Evolutionary conservation across 139 green algal genomes (phyloP), one percentile per base, ranked within the genome.

Genomic region (Chlorella sp.): DNA sequence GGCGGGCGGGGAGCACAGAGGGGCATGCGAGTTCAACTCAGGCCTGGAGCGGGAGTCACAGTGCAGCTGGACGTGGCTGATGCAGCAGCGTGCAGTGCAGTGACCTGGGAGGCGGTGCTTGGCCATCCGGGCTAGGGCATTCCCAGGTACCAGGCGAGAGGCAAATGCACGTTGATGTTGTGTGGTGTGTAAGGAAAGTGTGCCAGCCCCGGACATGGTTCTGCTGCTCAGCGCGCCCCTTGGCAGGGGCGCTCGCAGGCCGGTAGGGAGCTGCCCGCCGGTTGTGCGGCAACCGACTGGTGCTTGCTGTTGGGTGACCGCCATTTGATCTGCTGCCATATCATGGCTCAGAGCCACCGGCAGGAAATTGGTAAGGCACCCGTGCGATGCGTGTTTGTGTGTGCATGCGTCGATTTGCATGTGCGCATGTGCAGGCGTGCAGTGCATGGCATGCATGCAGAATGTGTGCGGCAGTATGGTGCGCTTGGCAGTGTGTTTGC

Each of bases 281-380:
- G 60, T 14, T 83, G 77, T 60, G 77, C 20, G 9, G 40, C 65
- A 22, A 41, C 56, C 74, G 48, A 20, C 30, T 19, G 72, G 38
- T n/a, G n/a, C 26, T 51, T 89, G 65, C 30, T 92, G 60, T 94
- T 34, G 91, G 91, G 88, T 90, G 80, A 81, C 90, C 91, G 91
- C 91, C 91, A 94, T 94, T 94, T 94, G 85, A 94, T 93, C 90
- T 92, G 65, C 81, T 90, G 90, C 88, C 91, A 94, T 84, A 76
- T 87, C 40, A 34, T 38, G 76, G 51, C 40, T 36, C n/a, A n/a
- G 67, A 44, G 81, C 81, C 80, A 58, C 77, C 40, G 90, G 88
- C 91, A 92, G 88, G 90, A 94, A 94, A 94, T 94, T 94, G 91
- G 91, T 94, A 94, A 94, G 90, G 90, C 90, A 92, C 87, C 91